Percentiles rank a stretch among this genome's conserved stretches.
Evolutionary conservation across 306 rosid species (phyloP).

Genomic region (Senna tora): DNA sequence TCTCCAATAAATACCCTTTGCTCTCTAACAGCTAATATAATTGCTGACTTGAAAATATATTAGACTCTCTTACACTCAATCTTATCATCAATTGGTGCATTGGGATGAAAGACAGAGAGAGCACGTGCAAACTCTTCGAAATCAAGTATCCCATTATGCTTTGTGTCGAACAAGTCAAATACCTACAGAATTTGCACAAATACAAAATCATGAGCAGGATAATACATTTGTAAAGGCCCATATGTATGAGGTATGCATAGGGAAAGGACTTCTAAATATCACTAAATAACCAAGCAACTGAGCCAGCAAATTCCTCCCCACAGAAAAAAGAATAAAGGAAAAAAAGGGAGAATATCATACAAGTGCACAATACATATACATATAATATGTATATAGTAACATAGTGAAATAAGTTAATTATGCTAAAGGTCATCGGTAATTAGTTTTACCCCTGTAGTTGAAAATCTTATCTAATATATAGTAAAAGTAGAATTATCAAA

Average conservation of each 20-base stretch:
- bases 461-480: background rate
- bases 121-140: constrained; percentile 82
- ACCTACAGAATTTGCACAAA: constrained; percentile 58
- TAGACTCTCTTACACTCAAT: constrained; percentile 65
- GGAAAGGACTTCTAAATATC: constrained; percentile 20
- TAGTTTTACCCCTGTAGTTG: background rate
- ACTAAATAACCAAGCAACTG: background rate
- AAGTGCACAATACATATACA: too few species aligned
- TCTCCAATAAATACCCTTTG: constrained; percentile 19
- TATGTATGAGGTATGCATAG: constrained; percentile 6
- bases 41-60: constrained; percentile 17
- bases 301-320: too few species aligned
- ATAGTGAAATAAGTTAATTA: background rate
- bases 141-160: constrained; percentile 69
- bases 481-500: background rate
- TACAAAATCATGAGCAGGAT: constrained; percentile 26
- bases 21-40: constrained; percentile 29
- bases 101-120: constrained; percentile 86
- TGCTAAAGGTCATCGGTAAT: constrained; percentile 8
- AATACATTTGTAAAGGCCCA: constrained; percentile 7
- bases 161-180: constrained; percentile 75
- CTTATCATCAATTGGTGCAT: constrained; percentile 71
- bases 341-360: too few species aligned
- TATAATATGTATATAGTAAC: background rate
- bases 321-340: too few species aligned